Percentiles rank a stretch among this genome's conserved stretches.
Conservation (phyloP, 192 early-diverging fungal genomes). For the Podila epicladia region DNA sequence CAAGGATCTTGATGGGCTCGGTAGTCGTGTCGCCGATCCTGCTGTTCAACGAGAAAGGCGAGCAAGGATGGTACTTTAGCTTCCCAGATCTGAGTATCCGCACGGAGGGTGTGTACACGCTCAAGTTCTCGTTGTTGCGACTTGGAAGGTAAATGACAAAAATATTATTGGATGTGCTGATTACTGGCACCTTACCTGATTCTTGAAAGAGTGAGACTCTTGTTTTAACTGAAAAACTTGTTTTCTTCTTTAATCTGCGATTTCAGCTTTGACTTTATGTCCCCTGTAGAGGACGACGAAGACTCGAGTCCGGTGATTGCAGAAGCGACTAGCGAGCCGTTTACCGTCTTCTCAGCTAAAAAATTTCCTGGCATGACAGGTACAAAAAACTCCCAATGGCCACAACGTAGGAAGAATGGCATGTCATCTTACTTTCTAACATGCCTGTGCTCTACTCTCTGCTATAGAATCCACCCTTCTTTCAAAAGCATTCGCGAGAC, state of each 20-base stretch:
- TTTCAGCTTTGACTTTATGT: conserved; percentile 23
- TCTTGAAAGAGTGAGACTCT: not conserved
- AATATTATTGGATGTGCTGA: not conserved
- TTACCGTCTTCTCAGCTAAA: conserved; percentile 84
- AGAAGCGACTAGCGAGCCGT: conserved; percentile 68
- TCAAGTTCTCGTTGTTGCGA: conserved; percentile 77
- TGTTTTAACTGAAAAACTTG: not conserved
- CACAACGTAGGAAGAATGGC: not conserved
- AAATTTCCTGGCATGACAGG: conserved; percentile 89
- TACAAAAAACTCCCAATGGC: conserved; percentile 29
- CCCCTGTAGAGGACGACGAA: conserved; percentile 24
- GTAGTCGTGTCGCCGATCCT: conserved; percentile 68
- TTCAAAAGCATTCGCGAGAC: conserved; percentile 81
- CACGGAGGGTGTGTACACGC: conserved; percentile 74
- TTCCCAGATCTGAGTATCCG: conserved; percentile 82
- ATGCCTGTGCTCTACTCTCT: conserved; percentile 2
- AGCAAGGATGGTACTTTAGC: conserved; percentile 79
- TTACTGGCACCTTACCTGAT: too few relatives aligned
- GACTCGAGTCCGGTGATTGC: conserved; percentile 62
- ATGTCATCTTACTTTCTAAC: conserved; percentile 4
- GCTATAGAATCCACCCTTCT: conserved; percentile 77
- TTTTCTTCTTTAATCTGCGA: not conserved
- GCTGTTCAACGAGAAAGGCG: conserved; percentile 61
- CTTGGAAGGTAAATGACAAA: conserved; percentile 61
- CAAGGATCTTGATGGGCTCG: conserved; percentile 70